Percentiles rank a stretch among this genome's conserved stretches.
Evolutionary conservation across 2,329 filamentous ascomycete species (phyloP).

Genomic region (Chaetomium olivaceum): DNA sequence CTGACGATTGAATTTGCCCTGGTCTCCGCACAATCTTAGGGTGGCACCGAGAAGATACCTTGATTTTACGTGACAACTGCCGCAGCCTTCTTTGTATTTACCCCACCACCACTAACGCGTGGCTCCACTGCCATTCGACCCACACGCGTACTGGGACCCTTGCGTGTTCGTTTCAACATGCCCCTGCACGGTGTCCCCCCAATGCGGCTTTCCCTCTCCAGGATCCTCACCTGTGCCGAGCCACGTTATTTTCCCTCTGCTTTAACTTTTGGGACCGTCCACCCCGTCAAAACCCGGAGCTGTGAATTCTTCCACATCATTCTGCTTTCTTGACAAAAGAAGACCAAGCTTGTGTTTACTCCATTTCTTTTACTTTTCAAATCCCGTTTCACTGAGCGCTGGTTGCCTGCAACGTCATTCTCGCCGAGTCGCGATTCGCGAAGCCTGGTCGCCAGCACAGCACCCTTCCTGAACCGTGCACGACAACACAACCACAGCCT

Average conservation of each 20-base stretch:
- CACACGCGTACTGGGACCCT: constrained; percentile 17
- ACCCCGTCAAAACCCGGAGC: constrained; percentile 14
- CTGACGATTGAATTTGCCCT: constrained; percentile 5
- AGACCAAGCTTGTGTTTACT: neutral
- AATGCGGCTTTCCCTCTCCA: constrained; percentile 15
- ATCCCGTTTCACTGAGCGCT: neutral
- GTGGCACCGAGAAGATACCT: neutral
- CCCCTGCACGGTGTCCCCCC: constrained; percentile 22
- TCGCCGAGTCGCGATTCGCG: constrained; percentile 5
- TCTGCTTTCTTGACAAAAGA: neutral
- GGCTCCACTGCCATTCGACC: constrained; percentile 7
- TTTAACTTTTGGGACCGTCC: constrained; percentile 26
- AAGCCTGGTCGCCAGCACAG: constrained; percentile 12
- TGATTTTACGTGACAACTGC: neutral
- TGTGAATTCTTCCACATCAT: constrained; percentile 13
- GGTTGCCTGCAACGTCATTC: constrained; percentile 14
- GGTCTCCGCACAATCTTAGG: neutral
- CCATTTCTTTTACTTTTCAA: neutral
- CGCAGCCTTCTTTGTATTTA: neutral
- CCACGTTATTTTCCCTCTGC: constrained; percentile 32
- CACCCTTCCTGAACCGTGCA: constrained; percentile 33
- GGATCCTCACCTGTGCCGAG: constrained; percentile 27
- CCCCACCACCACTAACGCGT: constrained; percentile 3
- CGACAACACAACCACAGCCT: constrained; percentile 21
- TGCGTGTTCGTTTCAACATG: constrained; percentile 31